Percentiles rank a stretch among this genome's conserved stretches.
phyloP scores from a whole-genome alignment of 371 early-diverging fungal genomes.

The Smittium culicis region DNA sequence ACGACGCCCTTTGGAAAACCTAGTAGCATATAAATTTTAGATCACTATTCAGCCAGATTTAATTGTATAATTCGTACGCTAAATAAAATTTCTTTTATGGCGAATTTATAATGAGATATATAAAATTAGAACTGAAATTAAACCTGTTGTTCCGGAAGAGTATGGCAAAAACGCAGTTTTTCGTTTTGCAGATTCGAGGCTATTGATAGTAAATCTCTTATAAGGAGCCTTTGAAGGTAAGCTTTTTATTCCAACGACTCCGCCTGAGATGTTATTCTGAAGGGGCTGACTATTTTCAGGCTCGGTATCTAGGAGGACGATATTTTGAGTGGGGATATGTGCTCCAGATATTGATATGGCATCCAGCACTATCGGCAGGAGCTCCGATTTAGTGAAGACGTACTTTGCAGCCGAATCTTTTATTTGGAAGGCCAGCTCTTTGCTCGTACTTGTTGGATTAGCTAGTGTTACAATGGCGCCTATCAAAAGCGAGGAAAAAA shows the following conservation, averaged over 20 bases:
- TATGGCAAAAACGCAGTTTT: conserved; percentile 61
- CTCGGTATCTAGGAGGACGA: conserved; percentile 2
- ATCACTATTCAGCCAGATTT: conserved; percentile 8
- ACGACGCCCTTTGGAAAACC: conserved; percentile 57
- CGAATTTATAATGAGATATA: conserved; percentile 13
- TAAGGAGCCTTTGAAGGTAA: background rate
- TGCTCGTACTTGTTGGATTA: conserved; percentile 31
- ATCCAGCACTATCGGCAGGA: conserved; percentile 11
- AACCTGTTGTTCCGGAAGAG: conserved; percentile 60
- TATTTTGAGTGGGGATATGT: conserved; percentile 12
- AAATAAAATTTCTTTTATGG: background rate
- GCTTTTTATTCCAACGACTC: background rate
- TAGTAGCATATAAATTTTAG: background rate
- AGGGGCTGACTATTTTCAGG: too few relatives aligned
- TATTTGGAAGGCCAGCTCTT: conserved; percentile 31
- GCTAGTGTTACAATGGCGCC: conserved; percentile 27
- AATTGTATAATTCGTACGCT: conserved; percentile 25
- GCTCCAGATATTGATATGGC: conserved; percentile 13
- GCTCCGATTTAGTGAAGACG: conserved; percentile 19
- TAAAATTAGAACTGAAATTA: conserved; percentile 16
- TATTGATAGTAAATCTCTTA: conserved; percentile 10
- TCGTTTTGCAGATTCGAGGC: conserved; percentile 21
- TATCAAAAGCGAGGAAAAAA: conserved; percentile 32
- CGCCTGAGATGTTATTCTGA: background rate
- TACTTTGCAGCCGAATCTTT: conserved; percentile 16